phyloP scores from a whole-genome alignment of 2,329 filamentous ascomycete genomes.

The Coccinonectria pachysandricola region DNA sequence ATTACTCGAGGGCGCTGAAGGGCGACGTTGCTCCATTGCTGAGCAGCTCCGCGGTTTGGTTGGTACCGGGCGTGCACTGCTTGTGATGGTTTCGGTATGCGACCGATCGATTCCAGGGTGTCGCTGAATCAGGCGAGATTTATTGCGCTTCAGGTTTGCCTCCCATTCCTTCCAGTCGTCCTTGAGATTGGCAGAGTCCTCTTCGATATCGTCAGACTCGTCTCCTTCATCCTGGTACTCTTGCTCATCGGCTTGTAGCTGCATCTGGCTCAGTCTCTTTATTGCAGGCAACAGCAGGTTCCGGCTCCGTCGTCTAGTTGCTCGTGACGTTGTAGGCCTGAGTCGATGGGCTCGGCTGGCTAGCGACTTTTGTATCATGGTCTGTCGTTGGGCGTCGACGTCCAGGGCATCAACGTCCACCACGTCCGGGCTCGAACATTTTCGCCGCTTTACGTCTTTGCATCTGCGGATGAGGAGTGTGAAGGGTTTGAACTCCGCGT shows the following conservation, averaged over 20 bases:
- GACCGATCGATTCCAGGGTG: conserved; percentile 20
- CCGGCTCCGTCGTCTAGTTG: conserved; percentile 4
- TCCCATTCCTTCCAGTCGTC: conserved; percentile 32
- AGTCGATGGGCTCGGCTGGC: conserved; percentile 21
- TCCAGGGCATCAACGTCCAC: conserved; percentile 21
- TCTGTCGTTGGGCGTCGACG: conserved; percentile 28
- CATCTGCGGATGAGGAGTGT: conserved; percentile 10
- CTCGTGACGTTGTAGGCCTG: conserved; percentile 15
- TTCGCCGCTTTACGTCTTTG: conserved; percentile 7
- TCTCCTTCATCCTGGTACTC: conserved; percentile 7
- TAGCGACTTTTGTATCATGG: conserved; percentile 35
- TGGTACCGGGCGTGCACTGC: no score
- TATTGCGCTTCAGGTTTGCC: conserved; percentile 22
- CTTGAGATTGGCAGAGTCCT: conserved; percentile 9
- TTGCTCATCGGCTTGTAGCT: conserved; percentile 4
- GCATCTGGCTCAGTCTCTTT: conserved; percentile 1
- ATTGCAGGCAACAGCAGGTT: no score
- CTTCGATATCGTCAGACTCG: conserved; percentile 9
- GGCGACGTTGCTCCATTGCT: no score
- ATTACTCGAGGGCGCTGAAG: no score
- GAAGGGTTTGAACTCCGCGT: conserved; percentile 7
- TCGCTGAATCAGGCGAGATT: conserved; percentile 16
- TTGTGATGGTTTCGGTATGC: no score
- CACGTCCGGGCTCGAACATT: conserved; percentile 3
- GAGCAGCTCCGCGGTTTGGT: no score